Evolutionary conservation across 2,329 filamentous ascomycete genomes (phyloP).

Genomic region (Fusarium protoensiforme): DNA sequence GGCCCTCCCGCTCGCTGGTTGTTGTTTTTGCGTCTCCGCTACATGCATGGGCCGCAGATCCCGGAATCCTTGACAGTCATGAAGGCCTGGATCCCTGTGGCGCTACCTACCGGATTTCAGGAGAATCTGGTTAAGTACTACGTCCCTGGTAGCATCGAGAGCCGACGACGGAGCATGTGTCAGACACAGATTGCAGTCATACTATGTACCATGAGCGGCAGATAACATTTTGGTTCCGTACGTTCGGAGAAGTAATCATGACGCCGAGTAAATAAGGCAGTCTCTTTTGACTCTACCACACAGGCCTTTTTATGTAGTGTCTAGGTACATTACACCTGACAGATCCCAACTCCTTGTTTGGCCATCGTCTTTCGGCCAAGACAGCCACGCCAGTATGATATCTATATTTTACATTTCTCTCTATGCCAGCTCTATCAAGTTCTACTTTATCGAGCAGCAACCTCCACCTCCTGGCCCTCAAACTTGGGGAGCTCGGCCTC

Average conservation of each 20-base stretch:
- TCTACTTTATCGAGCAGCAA: slow-evolving; percentile 48
- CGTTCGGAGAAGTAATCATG: background rate
- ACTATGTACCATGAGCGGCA: background rate
- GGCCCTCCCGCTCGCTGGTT: background rate
- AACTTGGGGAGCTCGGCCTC: slow-evolving; percentile 84
- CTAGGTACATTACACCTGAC: slow-evolving; percentile 19
- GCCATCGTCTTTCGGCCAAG: slow-evolving; percentile 1
- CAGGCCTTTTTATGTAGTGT: slow-evolving; percentile 18
- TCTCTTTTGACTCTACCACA: slow-evolving; percentile 7
- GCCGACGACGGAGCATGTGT: background rate
- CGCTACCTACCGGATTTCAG: slow-evolving; percentile 17
- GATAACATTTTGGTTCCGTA: background rate
- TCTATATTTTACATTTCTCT: slow-evolving; percentile 39
- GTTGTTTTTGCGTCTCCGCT: slow-evolving; percentile 2
- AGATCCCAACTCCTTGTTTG: slow-evolving; percentile 20
- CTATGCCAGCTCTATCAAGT: slow-evolving; percentile 3
- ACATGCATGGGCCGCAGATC: slow-evolving; percentile 23
- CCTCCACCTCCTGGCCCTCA: slow-evolving; percentile 76
- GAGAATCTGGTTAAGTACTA: background rate
- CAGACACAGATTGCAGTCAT: background rate
- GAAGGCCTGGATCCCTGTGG: slow-evolving; percentile 17
- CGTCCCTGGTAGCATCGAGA: background rate
- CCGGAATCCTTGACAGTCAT: slow-evolving; percentile 13
- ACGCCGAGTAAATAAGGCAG: background rate
- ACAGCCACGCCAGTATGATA: slow-evolving; percentile 10